A percentile compares a stretch with the other conserved stretches of the same genome.
Evolutionary conservation across 2,329 filamentous ascomycete genomes (phyloP).

Genomic region (Ophiostoma novo-ulmi): DNA sequence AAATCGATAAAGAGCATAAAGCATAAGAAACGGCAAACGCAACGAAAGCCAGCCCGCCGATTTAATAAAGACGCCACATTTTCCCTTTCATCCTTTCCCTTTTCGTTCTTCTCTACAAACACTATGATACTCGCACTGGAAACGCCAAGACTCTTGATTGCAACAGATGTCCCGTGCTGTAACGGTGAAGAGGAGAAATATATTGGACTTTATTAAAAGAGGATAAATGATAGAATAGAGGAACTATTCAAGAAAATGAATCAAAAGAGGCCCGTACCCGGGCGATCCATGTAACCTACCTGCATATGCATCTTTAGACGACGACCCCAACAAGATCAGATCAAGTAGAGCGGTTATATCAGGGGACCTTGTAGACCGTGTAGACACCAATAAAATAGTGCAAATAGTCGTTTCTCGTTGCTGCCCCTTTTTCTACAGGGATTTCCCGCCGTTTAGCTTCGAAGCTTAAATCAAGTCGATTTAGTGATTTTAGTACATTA

Average conservation of each 20-base stretch:
- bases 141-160: conserved; percentile 6
- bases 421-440: background rate
- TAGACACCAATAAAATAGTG: background rate
- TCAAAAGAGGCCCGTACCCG: background rate
- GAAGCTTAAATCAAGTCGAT: conserved; percentile 5
- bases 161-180: background rate
- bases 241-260: background rate
- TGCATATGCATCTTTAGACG: conserved; percentile 9
- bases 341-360: background rate
- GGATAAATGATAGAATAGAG: background rate
- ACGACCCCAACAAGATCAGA: background rate
- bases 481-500: background rate
- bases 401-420: background rate
- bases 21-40: too few relatives aligned
- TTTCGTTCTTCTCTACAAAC: background rate
- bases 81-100: background rate
- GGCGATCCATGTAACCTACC: background rate
- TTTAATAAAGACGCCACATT: background rate
- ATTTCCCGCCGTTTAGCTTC: background rate
- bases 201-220: background rate
- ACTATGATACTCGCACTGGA: background rate
- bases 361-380: background rate
- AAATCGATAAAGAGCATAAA: background rate
- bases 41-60: background rate
- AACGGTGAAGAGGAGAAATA: background rate